Percentiles rank a stretch among this genome's conserved stretches.
phyloP scores from a whole-genome alignment of 2,329 filamentous ascomycete genomes.

The Aureobasidium sp. region DNA sequence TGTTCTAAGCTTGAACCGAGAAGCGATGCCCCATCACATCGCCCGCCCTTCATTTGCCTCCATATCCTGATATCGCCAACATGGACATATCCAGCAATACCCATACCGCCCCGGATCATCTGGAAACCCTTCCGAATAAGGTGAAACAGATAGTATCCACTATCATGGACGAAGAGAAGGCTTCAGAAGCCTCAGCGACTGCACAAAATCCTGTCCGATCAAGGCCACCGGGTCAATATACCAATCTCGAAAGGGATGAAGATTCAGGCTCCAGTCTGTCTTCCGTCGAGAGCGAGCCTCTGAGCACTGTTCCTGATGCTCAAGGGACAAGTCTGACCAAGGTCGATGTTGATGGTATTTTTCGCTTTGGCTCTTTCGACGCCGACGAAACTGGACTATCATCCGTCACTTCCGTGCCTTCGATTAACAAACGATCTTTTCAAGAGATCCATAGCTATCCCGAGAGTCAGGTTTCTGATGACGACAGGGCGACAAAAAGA shows the following conservation, averaged over 20 bases:
- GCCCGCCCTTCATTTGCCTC: constrained; percentile 4
- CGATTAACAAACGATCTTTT: constrained; percentile 13
- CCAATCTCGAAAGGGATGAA: background rate
- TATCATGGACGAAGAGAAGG: background rate
- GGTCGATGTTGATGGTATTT: constrained; percentile 14
- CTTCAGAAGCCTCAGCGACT: background rate
- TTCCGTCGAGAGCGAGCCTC: constrained; percentile 11
- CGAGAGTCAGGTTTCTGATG: constrained; percentile 7
- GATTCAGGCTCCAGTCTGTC: constrained; percentile 10
- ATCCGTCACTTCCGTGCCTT: constrained; percentile 15
- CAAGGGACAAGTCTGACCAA: constrained; percentile 6
- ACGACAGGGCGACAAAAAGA: constrained; percentile 11
- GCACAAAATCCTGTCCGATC: background rate
- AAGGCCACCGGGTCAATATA: constrained; percentile 1
- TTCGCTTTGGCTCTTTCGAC: constrained; percentile 13
- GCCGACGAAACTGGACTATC: constrained; percentile 17
- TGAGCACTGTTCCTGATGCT: constrained; percentile 7
- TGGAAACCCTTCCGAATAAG: background rate
- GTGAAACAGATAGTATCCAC: background rate
- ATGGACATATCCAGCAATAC: background rate
- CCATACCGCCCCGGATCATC: background rate
- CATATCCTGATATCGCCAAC: constrained; percentile 8
- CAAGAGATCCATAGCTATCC: constrained; percentile 13
- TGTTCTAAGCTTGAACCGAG: background rate
- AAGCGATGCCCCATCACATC: background rate